These are phyloP conservation scores for Malus sylvestris DNA, from an alignment of 306 rosid genomes.

Conservation along the genomic window DNA sequence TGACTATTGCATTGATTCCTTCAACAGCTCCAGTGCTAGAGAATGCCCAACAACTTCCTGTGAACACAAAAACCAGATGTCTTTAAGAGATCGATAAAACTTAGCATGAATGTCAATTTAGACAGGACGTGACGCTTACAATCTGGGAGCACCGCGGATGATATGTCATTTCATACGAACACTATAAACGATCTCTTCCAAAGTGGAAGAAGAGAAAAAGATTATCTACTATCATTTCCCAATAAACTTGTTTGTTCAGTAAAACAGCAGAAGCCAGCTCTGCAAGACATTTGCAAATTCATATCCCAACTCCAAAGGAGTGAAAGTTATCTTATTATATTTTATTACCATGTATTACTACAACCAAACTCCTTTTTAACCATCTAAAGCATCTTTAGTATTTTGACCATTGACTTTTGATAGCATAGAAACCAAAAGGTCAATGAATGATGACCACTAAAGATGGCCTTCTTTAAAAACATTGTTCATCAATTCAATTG, in stretches of 20 bases:
- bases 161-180: not conserved
- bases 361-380: too few relatives aligned
- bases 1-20: conserved; percentile 64
- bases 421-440: not conserved
- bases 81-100: not conserved
- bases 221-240: not conserved
- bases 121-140: not conserved
- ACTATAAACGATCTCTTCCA: not conserved
- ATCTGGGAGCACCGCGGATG: not conserved
- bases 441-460: not conserved
- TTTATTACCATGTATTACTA: not conserved
- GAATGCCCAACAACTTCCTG: conserved; percentile 92
- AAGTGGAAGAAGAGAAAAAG: not conserved
- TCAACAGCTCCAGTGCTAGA: conserved; percentile 68
- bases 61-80: not conserved
- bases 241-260: not conserved
- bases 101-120: not conserved
- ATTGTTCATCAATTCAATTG: not conserved
- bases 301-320: not conserved
- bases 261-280: not conserved
- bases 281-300: not conserved
- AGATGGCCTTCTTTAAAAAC: not conserved
- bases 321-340: not conserved
- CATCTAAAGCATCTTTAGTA: not conserved
- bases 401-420: not conserved